Percentiles rank a stretch among this genome's conserved stretches.
phyloP scores from a whole-genome alignment of 208 protist genomes.

The Wallacemonas sp. region DNA sequence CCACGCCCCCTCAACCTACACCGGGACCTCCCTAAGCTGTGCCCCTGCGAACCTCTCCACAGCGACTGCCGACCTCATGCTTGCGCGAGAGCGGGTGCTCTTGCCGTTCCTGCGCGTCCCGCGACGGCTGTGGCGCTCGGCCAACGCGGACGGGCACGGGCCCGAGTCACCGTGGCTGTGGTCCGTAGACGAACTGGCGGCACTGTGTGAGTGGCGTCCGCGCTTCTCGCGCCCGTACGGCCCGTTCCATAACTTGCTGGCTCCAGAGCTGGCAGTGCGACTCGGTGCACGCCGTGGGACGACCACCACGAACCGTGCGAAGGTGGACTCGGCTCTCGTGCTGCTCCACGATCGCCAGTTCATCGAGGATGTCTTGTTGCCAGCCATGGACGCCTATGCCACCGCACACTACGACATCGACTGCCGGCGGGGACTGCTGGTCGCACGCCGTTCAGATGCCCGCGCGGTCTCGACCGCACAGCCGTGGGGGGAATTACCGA shows the following conservation, averaged over 20 bases:
- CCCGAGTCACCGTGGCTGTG: slow-evolving; percentile 18
- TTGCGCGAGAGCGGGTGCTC: slow-evolving; percentile 37
- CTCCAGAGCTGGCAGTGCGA: slow-evolving; percentile 11
- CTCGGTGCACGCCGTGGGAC: slow-evolving; percentile 19
- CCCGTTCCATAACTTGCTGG: slow-evolving; percentile 21
- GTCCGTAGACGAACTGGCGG: slow-evolving; percentile 25
- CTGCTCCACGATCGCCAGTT: slow-evolving; percentile 43
- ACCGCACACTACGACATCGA: background rate
- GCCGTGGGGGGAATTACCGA: background rate
- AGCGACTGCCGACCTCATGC: slow-evolving; percentile 6
- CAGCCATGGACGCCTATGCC: slow-evolving; percentile 45
- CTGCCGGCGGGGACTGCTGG: background rate
- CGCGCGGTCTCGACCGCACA: background rate
- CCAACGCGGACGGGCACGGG: background rate
- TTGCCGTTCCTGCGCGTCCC: slow-evolving; percentile 34
- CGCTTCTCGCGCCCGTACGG: slow-evolving; percentile 15
- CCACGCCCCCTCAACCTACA: background rate
- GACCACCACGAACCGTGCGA: background rate
- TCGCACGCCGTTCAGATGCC: no score
- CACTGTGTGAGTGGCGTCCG: slow-evolving; percentile 21
- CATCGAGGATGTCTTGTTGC: slow-evolving; percentile 41
- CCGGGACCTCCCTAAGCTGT: background rate
- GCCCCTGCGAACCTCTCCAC: background rate
- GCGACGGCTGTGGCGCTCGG: background rate
- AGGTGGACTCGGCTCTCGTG: slow-evolving; percentile 24